A percentile compares a stretch with the other conserved stretches of the same genome.
Evolutionary conservation across 176 grass and related monocot species (phyloP).

Genomic region (Zizania latifolia): DNA sequence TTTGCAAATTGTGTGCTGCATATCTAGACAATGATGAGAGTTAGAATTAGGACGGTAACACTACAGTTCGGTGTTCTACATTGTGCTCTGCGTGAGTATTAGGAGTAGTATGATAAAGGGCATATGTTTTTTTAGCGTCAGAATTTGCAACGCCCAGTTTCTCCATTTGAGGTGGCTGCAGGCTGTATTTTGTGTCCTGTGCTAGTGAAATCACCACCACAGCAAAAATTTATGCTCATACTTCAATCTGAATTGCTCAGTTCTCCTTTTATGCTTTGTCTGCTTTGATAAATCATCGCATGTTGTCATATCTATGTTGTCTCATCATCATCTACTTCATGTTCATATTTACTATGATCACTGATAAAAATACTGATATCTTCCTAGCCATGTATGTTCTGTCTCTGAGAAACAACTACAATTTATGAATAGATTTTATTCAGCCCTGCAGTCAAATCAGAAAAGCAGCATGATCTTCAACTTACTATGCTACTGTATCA

Average conservation of each 20-base stretch:
- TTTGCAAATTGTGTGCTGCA: neutral
- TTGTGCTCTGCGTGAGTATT: neutral
- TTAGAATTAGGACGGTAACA: neutral
- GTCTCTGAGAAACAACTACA: neutral
- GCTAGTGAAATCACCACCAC: neutral
- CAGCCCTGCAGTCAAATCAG: neutral
- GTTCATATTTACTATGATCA: neutral
- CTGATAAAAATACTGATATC: neutral
- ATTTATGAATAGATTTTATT: neutral
- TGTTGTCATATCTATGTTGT: neutral
- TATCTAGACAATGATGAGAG: neutral
- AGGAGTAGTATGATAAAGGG: neutral
- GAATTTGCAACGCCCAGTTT: neutral
- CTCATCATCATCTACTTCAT: neutral
- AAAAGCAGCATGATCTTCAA: neutral
- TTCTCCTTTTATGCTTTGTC: neutral
- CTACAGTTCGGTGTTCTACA: neutral
- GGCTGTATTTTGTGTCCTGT: neutral
- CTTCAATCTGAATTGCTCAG: neutral
- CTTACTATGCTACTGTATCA: constrained; percentile 32
- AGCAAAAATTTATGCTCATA: neutral
- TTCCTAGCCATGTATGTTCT: neutral
- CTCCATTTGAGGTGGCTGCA: neutral
- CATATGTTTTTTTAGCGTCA: neutral
- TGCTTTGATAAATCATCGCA: neutral